phyloP scores from a whole-genome alignment of 345 rosid genomes.

The Streptanthus diversifolius region DNA sequence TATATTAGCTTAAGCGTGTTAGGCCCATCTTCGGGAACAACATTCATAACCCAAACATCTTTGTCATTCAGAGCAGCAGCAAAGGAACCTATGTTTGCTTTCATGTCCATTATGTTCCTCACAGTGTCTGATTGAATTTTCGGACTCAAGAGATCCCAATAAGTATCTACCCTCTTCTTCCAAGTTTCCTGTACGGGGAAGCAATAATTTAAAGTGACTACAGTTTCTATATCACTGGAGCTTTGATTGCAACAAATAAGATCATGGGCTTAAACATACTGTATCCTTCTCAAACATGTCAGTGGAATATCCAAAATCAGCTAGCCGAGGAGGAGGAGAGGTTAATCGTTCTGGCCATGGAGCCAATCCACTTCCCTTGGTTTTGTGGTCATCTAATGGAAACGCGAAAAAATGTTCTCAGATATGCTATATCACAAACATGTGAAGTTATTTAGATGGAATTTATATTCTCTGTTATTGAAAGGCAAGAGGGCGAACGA shows the following conservation, averaged over 20 bases:
- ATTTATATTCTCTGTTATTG: not conserved
- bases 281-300: slow-evolving; percentile 89
- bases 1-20: slow-evolving; percentile 76
- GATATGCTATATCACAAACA: not conserved
- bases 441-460: not conserved
- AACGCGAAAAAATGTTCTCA: not conserved
- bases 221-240: not conserved
- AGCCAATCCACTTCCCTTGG: slow-evolving; percentile 83
- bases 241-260: not conserved
- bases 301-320: slow-evolving; percentile 80
- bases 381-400: slow-evolving; percentile 63
- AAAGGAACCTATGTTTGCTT: slow-evolving; percentile 86
- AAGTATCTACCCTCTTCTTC: slow-evolving; percentile 68
- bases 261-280: slow-evolving; percentile 39
- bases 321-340: slow-evolving; percentile 80
- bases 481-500: not conserved
- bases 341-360: slow-evolving; percentile 96
- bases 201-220: not conserved
- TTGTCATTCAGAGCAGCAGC: slow-evolving; percentile 79
- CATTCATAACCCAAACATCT: slow-evolving; percentile 95
- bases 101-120: slow-evolving; percentile 98
- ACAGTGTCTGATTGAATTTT: slow-evolving; percentile 63
- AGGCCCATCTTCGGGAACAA: slow-evolving; percentile 76
- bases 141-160: slow-evolving; percentile 80
- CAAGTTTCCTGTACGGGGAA: slow-evolving; percentile 56